Evolutionary conservation across 306 rosid species (phyloP).

Genomic region (Cicer chorassanicum): DNA sequence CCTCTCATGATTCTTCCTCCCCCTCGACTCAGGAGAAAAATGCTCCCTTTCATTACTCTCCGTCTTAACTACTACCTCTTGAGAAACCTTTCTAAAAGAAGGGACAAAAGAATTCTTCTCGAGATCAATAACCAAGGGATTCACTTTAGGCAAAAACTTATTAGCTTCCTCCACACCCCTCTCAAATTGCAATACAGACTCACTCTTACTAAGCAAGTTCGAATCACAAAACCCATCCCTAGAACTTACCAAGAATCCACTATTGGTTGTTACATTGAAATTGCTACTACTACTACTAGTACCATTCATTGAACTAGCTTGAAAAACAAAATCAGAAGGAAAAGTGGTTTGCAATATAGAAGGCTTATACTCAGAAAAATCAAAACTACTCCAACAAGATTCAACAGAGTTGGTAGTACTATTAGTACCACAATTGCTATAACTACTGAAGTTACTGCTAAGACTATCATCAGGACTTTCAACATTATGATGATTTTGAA

Average conservation of each 20-base stretch:
- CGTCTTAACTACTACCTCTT: constrained; percentile 39
- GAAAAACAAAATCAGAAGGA: constrained; percentile 57
- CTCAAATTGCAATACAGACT: constrained; percentile 63
- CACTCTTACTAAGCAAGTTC: constrained; percentile 49
- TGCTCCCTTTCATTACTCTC: constrained; percentile 49
- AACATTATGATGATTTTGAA: constrained; percentile 36
- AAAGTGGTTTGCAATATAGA: constrained; percentile 46
- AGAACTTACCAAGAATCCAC: constrained; percentile 47
- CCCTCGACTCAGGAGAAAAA: constrained; percentile 44
- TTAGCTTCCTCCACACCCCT: constrained; percentile 88
- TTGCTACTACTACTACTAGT: background rate
- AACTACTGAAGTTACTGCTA: constrained; percentile 42
- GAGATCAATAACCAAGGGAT: constrained; percentile 47
- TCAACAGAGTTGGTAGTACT: constrained; percentile 43
- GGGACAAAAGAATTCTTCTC: constrained; percentile 41
- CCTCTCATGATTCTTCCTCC: constrained; percentile 54
- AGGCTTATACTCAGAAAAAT: constrained; percentile 45
- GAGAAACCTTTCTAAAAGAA: constrained; percentile 36
- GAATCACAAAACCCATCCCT: constrained; percentile 42
- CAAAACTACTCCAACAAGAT: constrained; percentile 38
- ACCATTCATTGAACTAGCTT: constrained; percentile 46
- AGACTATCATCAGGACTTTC: constrained; percentile 53
- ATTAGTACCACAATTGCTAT: constrained; percentile 36
- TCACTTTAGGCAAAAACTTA: constrained; percentile 72
- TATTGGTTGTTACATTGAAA: background rate